Evolutionary conservation across 768 basidiomycete genomes (phyloP), one percentile per base, ranked within the genome.

Genomic region (Phlebiopsis gigantea): DNA sequence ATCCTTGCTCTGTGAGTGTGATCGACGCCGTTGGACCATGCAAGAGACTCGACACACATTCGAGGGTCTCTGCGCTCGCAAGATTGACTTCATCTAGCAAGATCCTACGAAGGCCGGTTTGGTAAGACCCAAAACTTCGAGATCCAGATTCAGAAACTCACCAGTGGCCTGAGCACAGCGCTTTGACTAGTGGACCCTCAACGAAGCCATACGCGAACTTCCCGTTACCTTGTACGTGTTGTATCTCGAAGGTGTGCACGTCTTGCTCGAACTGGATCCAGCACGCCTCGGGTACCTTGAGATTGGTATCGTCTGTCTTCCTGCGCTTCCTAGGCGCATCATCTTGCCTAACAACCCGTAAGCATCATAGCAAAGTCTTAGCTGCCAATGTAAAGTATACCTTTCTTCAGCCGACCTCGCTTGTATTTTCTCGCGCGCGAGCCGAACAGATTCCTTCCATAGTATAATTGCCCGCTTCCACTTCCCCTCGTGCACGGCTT

Each of bases 61-160:
- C 97, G 49, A 98, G 77, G 0, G 96, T 98, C 70, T 98, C 97
- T 24, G 93, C 76, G 57, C 88, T 93, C 1, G 96, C 94, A 24
- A 99, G 75, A 66, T 99, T 99, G 67, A 98, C 86, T 70, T 98
- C 97, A 62, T 99, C 97, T 5, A 99, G 83, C 21, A 99, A 77
- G 34, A 98, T 79, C 94, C 94, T 97, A 57, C 10, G 26, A 2
- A 39, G 19, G 62, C n/a, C n/a, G 45, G 30, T 21, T 14, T 42
- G 21, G 50, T 21, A 58, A 44, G n/a, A 34, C 44, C 30, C 0
- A 34, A 17, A 30, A 14, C 29, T n/a, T 49, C 12, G 47, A 3
- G 8, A 10, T 39, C 12, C 34, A 9, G 34, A 12, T 39, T 9
- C 34, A 39, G 21, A 9, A 17, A 60, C 88, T 63, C 64, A 96